Evolutionary conservation across 352 stramenopile genomes (phyloP).

Genomic region (Phytopythium chamaehyphon): DNA sequence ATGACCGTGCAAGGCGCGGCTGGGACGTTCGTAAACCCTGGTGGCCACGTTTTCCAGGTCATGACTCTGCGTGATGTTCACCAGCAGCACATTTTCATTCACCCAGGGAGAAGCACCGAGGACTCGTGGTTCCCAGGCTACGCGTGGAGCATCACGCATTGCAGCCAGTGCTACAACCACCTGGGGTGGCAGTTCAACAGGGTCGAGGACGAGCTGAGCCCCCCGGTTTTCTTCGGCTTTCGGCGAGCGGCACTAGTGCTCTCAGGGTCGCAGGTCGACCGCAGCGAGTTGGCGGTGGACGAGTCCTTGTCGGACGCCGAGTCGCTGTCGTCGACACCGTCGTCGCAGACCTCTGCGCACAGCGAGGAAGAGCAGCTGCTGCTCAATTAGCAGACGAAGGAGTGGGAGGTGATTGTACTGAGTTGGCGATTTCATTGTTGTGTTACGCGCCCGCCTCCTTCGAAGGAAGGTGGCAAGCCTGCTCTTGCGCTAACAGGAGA

Average conservation of each 20-base stretch:
- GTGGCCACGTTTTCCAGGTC: slow-evolving; percentile 74
- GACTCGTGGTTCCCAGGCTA: slow-evolving; percentile 83
- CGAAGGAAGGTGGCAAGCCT: too few species aligned
- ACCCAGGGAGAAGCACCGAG: slow-evolving; percentile 38
- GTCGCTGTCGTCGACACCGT: slow-evolving; percentile 18
- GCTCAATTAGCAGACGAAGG: neutral
- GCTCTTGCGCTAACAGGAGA: too few species aligned
- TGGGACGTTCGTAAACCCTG: slow-evolving; percentile 80
- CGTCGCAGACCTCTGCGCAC: slow-evolving; percentile 7
- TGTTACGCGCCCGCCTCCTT: too few species aligned
- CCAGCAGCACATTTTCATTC: slow-evolving; percentile 34
- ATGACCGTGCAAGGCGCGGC: slow-evolving; percentile 54
- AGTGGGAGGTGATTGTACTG: neutral
- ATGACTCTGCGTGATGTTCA: slow-evolving; percentile 65
- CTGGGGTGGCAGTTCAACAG: slow-evolving; percentile 76
- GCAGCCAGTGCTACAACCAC: slow-evolving; percentile 56
- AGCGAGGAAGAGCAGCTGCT: slow-evolving; percentile 24
- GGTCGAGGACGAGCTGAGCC: slow-evolving; percentile 21
- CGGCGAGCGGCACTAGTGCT: slow-evolving; percentile 52
- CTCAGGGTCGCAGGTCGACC: slow-evolving; percentile 8
- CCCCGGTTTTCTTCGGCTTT: slow-evolving; percentile 62
- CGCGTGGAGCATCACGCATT: slow-evolving; percentile 78
- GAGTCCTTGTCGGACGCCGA: slow-evolving; percentile 14
- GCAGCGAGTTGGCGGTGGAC: neutral
- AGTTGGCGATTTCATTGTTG: too few species aligned